phyloP scores from a whole-genome alignment of 345 rosid species.

The Clausena lansium region DNA sequence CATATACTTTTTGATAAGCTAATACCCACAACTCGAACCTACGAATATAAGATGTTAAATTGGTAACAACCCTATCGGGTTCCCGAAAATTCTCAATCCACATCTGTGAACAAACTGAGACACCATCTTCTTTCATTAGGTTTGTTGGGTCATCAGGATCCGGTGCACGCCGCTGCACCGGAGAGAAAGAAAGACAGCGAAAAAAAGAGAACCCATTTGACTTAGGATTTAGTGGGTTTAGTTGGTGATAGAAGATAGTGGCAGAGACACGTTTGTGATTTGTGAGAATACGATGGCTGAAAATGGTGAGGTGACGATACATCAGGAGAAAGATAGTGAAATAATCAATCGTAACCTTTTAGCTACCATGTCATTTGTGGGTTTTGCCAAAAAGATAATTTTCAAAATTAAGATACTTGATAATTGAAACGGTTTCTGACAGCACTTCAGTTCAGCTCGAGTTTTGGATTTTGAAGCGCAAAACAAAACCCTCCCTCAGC shows the following conservation, averaged over 20 bases:
- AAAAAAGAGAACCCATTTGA: constrained; percentile 26
- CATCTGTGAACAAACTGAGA: constrained; percentile 91
- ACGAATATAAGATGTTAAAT: constrained; percentile 65
- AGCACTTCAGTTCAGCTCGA: not conserved
- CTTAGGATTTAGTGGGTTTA: constrained; percentile 20
- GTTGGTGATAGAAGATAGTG: constrained; percentile 17
- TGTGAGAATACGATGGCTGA: constrained; percentile 29
- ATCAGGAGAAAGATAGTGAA: constrained; percentile 26
- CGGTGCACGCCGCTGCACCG: constrained; percentile 52
- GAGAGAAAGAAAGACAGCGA: constrained; percentile 53
- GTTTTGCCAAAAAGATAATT: not conserved
- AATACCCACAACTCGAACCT: constrained; percentile 91
- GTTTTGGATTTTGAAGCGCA: not conserved
- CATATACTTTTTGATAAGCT: constrained; percentile 88
- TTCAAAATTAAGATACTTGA: not conserved
- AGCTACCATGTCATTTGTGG: constrained; percentile 12
- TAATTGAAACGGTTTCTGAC: not conserved
- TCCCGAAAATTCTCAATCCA: constrained; percentile 70
- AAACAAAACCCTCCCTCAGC: not conserved
- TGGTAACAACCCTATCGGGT: constrained; percentile 51
- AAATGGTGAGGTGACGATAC: constrained; percentile 45
- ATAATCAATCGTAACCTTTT: not conserved
- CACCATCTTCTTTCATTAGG: constrained; percentile 91
- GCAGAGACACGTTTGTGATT: constrained; percentile 22
- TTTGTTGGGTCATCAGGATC: constrained; percentile 82